These are phyloP conservation scores for Vigna unguiculata DNA, from an alignment of 306 rosid species.

Conservation along the genomic window DNA sequence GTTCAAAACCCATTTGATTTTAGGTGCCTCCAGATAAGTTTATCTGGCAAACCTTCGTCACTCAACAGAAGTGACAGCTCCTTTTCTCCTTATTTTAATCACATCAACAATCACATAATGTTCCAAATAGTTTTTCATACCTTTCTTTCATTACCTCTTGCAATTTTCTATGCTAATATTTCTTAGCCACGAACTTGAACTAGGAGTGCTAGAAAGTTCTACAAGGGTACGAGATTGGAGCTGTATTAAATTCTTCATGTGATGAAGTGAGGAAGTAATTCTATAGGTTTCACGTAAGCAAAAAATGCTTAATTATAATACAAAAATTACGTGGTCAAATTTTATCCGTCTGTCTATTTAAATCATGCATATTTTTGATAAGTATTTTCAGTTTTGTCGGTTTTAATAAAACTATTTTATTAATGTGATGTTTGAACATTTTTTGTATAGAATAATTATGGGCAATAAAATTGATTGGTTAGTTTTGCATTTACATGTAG, in stretches of 20 bases:
- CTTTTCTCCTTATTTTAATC: slow-evolving; percentile 41
- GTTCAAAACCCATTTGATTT: slow-evolving; percentile 37
- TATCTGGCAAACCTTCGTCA: slow-evolving; percentile 62
- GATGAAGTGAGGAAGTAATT: no score
- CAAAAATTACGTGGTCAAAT: background rate
- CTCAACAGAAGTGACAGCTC: slow-evolving; percentile 56
- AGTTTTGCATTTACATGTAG: background rate
- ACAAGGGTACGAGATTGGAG: background rate
- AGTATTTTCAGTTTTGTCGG: background rate
- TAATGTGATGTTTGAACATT: no score
- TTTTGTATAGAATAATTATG: no score
- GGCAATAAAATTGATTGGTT: background rate
- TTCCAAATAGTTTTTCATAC: background rate
- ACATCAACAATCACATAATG: slow-evolving; percentile 26
- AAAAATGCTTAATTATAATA: background rate
- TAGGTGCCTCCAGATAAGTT: slow-evolving; percentile 67
- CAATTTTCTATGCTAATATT: slow-evolving; percentile 27
- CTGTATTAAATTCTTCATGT: background rate
- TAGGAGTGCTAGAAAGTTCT: no score
- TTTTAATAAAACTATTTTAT: no score
- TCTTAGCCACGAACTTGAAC: slow-evolving; percentile 12
- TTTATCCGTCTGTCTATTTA: background rate
- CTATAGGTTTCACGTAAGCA: background rate
- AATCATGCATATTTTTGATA: background rate
- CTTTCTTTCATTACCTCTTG: slow-evolving; percentile 4